Evolutionary conservation across 805 yeast species (phyloP), one percentile per base, ranked within the genome.

Genomic region (Spathaspora hagerdaliae): DNA sequence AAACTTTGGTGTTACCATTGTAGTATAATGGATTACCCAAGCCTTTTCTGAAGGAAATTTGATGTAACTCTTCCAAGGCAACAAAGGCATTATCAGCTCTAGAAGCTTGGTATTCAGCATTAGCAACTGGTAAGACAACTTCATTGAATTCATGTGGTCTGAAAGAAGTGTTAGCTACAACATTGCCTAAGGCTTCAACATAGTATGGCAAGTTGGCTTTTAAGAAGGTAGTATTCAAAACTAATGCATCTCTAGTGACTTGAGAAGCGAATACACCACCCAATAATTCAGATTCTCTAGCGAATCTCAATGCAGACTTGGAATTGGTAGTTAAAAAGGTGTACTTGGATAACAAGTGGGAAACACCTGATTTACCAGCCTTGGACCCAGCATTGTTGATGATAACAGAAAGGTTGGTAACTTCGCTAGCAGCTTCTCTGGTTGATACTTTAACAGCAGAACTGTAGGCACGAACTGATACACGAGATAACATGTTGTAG

Each of bases 281-380:
- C 54, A 92, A 77, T 54, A 94, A 80, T 74, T 92, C 99, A 42
- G 91, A 74, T 74, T 94, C 99, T 72, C 99, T 87, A 62, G 90
- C 86, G 61, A 91, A 77, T 75, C 98, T 87, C 64, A 94, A 78
- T 24, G 94, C 96, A 14, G 97, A 85, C 68, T 89, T 88, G 57
- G 81, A 67, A 51, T 76, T 75, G 46, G 96, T 89, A 77, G 86
- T 84, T 64, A 85, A 81, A 76, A 85, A 94, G 59, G 84, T 85
- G 68, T 82, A 90, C 68, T 89, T 81, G 60, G 92, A 80, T 60
- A 91, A 77, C 53, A 90, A 71, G 69, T 92, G 97, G 38, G 97
- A 77, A 55, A 85, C 71, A 71, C 98, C 99, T 46, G 91, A 83
- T 54, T 76, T 69, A 42, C 78, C 74, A 41, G 77, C 56, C 66